phyloP scores from a whole-genome alignment of 2,329 filamentous ascomycete species.

The Alternaria sp. region DNA sequence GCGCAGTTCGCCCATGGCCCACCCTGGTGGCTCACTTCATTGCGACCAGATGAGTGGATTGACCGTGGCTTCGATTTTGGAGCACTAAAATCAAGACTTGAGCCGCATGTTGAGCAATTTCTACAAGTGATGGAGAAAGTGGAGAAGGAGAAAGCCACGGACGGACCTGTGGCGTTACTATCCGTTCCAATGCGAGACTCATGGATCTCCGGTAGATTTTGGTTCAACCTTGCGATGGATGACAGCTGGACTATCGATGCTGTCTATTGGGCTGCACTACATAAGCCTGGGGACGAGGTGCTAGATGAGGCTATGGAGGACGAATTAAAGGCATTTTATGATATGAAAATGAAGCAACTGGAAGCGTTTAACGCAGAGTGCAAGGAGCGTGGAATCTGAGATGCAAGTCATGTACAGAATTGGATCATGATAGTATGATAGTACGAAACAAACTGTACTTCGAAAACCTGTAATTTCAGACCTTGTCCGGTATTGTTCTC shows the following conservation, averaged over 20 bases:
- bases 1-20: too few species aligned
- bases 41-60: too few species aligned
- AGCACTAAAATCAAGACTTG: too few species aligned
- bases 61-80: too few species aligned
- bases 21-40: too few species aligned
- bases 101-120: too few species aligned
- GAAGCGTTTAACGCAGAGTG: slow-evolving; percentile 14
- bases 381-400: too few species aligned
- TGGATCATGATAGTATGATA: too few species aligned
- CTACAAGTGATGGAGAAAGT: too few species aligned
- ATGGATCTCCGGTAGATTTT: not conserved
- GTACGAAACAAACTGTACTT: fast-evolving
- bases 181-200: not conserved
- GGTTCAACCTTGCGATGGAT: not conserved
- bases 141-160: too few species aligned
- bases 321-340: slow-evolving; percentile 17
- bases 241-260: not conserved
- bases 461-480: not conserved
- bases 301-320: slow-evolving; percentile 10
- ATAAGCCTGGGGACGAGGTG: slow-evolving; percentile 16
- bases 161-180: too few species aligned
- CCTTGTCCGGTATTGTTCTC: fast-evolving
- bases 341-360: slow-evolving; percentile 23
- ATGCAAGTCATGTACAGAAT: too few species aligned
- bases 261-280: slow-evolving; percentile 38